phyloP scores from a whole-genome alignment of 352 stramenopile genomes.

The Pseudoperonospora humuli region DNA sequence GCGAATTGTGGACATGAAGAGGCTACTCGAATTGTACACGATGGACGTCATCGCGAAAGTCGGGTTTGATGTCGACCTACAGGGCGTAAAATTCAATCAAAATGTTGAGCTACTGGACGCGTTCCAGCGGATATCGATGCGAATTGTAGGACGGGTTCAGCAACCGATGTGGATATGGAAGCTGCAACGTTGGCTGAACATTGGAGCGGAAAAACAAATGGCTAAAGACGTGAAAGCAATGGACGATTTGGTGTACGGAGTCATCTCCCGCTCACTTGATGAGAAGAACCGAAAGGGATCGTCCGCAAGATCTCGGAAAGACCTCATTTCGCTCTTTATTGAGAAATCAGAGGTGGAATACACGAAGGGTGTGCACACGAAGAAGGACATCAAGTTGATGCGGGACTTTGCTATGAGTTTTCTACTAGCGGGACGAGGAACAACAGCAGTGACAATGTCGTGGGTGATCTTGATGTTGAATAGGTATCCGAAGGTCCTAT shows the following conservation, averaged over 20 bases:
- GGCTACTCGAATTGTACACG: constrained; percentile 45
- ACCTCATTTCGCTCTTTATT: constrained; percentile 50
- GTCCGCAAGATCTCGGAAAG: constrained; percentile 5
- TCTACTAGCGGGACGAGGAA: constrained; percentile 63
- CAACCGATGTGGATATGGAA: constrained; percentile 35
- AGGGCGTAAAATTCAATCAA: constrained; percentile 32
- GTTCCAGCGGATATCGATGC: constrained; percentile 30
- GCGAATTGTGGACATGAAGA: constrained; percentile 34
- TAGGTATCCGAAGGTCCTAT: constrained; percentile 38
- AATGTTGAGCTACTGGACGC: constrained; percentile 26
- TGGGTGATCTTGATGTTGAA: constrained; percentile 74
- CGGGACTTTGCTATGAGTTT: constrained; percentile 80
- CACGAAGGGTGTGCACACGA: constrained; percentile 18
- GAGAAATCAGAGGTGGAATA: constrained; percentile 28
- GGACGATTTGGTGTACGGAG: constrained; percentile 24
- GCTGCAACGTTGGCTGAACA: constrained; percentile 28
- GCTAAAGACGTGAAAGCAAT: constrained; percentile 21
- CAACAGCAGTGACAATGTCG: constrained; percentile 54
- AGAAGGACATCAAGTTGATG: constrained; percentile 40
- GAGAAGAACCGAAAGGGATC: constrained; percentile 16
- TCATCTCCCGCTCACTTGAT: constrained; percentile 31
- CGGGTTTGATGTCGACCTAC: constrained; percentile 58
- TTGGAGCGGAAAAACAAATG: constrained; percentile 33
- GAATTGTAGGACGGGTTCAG: constrained; percentile 31
- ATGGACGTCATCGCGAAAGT: constrained; percentile 73